Conservation (phyloP, 495 filamentous ascomycete species). For the Penicillium cosmopolitanum region DNA sequence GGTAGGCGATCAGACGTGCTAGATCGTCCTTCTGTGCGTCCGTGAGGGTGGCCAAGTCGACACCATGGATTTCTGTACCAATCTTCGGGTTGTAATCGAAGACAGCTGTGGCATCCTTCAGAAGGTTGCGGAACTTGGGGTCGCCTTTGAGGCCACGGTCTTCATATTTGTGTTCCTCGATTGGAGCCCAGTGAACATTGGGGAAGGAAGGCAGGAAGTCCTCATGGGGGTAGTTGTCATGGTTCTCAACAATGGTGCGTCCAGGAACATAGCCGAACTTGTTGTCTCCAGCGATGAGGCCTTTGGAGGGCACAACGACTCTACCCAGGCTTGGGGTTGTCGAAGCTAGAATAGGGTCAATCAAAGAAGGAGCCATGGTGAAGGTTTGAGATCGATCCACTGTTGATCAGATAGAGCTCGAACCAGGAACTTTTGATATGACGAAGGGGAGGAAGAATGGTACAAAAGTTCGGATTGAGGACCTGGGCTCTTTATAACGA, state of each 20-base stretch:
- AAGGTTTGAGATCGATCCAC: neutral
- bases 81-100: constrained; percentile 70
- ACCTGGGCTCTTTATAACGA: neutral
- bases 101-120: constrained; percentile 54
- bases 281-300: constrained; percentile 24
- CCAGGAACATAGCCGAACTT: constrained; percentile 53
- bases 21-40: constrained; percentile 76
- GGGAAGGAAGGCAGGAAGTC: constrained; percentile 62
- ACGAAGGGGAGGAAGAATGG: constrained; percentile 14
- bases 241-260: constrained; percentile 44
- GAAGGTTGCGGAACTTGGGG: constrained; percentile 55
- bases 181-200: constrained; percentile 54
- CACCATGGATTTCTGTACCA: constrained; percentile 72
- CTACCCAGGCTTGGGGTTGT: constrained; percentile 6
- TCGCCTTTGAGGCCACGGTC: constrained; percentile 61
- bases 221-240: constrained; percentile 58
- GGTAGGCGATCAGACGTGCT: constrained; percentile 68
- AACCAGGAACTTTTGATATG: constrained; percentile 5
- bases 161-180: constrained; percentile 53
- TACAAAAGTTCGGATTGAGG: constrained; percentile 14
- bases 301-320: constrained; percentile 27
- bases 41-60: constrained; percentile 67
- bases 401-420: neutral
- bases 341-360: constrained; percentile 27
- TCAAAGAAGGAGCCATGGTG: constrained; percentile 42